These are phyloP conservation scores for Trichosporon coremiiforme DNA, from an alignment of 1,284 basidiomycete genomes.

Conservation along the genomic window DNA sequence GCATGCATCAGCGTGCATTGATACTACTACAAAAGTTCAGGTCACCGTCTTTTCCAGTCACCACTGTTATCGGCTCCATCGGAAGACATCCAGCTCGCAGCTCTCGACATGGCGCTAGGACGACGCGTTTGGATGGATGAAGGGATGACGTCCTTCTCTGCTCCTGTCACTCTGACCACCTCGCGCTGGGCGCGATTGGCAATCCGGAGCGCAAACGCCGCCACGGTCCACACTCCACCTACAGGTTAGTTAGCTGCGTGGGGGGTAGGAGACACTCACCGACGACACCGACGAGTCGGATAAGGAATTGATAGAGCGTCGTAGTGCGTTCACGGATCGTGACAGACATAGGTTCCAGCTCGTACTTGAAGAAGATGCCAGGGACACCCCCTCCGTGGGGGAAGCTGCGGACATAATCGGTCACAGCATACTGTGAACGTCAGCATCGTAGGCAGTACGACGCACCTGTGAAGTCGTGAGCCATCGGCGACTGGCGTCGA, in stretches of 20 bases:
- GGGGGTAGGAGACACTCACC: conserved; percentile 36
- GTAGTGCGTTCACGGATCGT: conserved; percentile 85
- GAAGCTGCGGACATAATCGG: conserved; percentile 80
- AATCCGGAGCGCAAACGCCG: conserved; percentile 53
- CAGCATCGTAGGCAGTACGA: not conserved
- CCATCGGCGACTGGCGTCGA: conserved; percentile 66
- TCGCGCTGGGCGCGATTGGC: conserved; percentile 54
- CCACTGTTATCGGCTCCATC: not conserved
- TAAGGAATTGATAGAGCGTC: conserved; percentile 74
- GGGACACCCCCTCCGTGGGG: conserved; percentile 79
- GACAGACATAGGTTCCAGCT: conserved; percentile 85
- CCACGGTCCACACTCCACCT: conserved; percentile 58
- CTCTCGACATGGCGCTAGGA: conserved; percentile 22
- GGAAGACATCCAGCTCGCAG: conserved; percentile 30
- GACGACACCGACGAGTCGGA: conserved; percentile 62
- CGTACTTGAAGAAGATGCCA: conserved; percentile 96
- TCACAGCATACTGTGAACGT: conserved; percentile 80
- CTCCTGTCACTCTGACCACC: conserved; percentile 43
- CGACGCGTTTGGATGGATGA: conserved; percentile 31
- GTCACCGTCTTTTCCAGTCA: conserved; percentile 28
- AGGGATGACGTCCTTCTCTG: conserved; percentile 46
- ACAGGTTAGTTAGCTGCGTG: not conserved
- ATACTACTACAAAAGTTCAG: too few relatives aligned
- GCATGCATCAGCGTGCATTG: too few relatives aligned
- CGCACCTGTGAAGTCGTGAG: conserved; percentile 66